phyloP scores from a whole-genome alignment of 176 grass and related monocot species.

The Sorghum bicolor region Sorghum_bicolor_NCBIv3 NC_012879.2:60798501-60799000 shows the following conservation, averaged over 20 bases:
- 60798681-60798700: conserved; percentile 64
- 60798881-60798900: neutral
- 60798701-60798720: conserved; percentile 5
- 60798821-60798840: conserved; percentile 8
- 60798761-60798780: neutral
- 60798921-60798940: conserved; percentile 23
- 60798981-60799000: conserved; percentile 57
- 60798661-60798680: conserved; percentile 27
- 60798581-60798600: neutral
- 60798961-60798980: conserved; percentile 50
- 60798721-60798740: conserved; percentile 26
- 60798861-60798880: neutral
- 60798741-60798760: conserved; percentile 25
- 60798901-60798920: neutral
- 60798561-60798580: neutral
- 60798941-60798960: conserved; percentile 62
- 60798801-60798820: conserved; percentile 2
- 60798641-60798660: neutral
- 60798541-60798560: neutral
- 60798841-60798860: neutral
- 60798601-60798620: neutral
- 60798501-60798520: conserved; percentile 54
- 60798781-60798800: conserved; percentile 19
- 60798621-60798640: neutral
- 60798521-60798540: conserved; percentile 56